These are phyloP conservation scores for Myochromella boudieri DNA, from an alignment of 768 basidiomycete species.

Conservation along the genomic window DNA sequence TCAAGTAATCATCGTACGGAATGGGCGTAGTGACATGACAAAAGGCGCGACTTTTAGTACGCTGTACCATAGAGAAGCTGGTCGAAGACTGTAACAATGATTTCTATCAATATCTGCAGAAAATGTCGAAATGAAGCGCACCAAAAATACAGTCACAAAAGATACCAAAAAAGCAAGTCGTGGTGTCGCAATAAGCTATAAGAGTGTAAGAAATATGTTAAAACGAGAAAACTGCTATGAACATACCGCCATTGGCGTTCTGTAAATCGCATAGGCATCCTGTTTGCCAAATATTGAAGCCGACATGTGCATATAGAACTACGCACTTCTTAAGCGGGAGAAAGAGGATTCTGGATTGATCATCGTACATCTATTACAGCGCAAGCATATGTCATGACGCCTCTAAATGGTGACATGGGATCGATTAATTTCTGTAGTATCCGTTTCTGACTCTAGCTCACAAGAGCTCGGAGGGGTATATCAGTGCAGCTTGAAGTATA, in stretches of 20 bases:
- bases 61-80: background rate
- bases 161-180: background rate
- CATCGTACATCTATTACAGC: background rate
- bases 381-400: background rate
- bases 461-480: background rate
- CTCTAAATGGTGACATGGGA: background rate
- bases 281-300: background rate
- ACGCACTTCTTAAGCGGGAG: background rate
- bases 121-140: too few species aligned
- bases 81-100: background rate
- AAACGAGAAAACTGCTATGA: too few species aligned
- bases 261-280: background rate
- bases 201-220: background rate
- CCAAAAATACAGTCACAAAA: background rate
- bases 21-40: constrained; percentile 1
- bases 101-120: too few species aligned
- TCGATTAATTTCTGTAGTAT: background rate
- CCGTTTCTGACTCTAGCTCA: background rate
- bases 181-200: background rate
- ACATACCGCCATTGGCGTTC: background rate
- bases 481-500: background rate
- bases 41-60: background rate
- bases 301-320: constrained; percentile 1
- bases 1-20: too few species aligned
- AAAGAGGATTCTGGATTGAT: background rate